phyloP scores from a whole-genome alignment of 2,329 filamentous ascomycete genomes.

The Cladosporium sphaerospermum region DNA sequence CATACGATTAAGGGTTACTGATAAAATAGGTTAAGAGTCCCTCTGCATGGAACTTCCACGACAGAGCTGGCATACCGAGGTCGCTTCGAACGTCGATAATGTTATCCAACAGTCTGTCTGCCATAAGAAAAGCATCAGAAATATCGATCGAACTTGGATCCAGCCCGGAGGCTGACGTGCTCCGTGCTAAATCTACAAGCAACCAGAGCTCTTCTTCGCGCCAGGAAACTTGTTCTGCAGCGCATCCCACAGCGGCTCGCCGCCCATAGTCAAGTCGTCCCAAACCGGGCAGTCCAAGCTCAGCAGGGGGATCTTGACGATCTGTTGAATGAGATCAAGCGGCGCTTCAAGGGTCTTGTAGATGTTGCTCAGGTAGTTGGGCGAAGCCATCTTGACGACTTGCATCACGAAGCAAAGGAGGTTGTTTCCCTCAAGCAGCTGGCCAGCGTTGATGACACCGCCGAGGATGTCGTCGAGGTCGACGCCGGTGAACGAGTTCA shows the following conservation, averaged over 20 bases:
- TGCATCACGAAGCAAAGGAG: constrained; percentile 32
- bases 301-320: constrained; percentile 14
- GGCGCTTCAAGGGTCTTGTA: constrained; percentile 17
- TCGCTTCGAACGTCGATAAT: no score
- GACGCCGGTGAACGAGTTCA: constrained; percentile 22
- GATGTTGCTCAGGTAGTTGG: constrained; percentile 28
- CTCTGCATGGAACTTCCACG: no score
- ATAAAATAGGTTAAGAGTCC: no score
- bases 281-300: constrained; percentile 17
- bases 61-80: no score
- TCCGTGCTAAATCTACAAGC: neutral
- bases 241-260: constrained; percentile 17
- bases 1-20: no score
- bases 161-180: no score
- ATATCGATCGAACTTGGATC: no score
- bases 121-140: no score
- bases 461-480: constrained; percentile 24
- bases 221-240: constrained; percentile 17
- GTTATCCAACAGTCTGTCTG: no score
- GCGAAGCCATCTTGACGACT: constrained; percentile 30
- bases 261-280: constrained; percentile 17
- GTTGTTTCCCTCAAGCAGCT: constrained; percentile 30
- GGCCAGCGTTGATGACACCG: constrained; percentile 17
- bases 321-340: constrained; percentile 14
- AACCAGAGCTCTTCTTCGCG: constrained; percentile 13